phyloP scores from a whole-genome alignment of 805 yeast genomes.

The Candida golubevii region DNA sequence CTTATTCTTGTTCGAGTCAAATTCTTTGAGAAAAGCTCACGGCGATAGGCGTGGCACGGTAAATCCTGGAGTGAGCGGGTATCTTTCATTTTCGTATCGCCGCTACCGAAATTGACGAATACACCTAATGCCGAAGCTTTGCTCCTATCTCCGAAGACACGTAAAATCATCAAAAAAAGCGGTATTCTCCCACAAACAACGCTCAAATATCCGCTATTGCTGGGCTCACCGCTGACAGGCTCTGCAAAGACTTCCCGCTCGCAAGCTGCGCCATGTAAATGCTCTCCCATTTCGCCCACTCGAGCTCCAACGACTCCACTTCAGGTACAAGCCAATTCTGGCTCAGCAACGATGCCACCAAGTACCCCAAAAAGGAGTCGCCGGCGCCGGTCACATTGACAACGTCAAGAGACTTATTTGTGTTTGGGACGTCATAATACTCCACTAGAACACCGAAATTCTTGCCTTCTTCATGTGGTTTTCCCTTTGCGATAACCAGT shows the following conservation, averaged over 20 bases:
- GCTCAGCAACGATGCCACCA: slow-evolving; percentile 38
- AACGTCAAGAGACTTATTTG: slow-evolving; percentile 31
- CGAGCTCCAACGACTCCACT: slow-evolving; percentile 27
- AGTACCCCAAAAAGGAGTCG: slow-evolving; percentile 68
- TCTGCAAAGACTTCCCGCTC: slow-evolving; percentile 26
- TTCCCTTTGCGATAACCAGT: slow-evolving; percentile 21
- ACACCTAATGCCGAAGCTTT: too few relatives aligned
- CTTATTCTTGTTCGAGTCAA: too few relatives aligned
- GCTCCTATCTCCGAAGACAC: too few relatives aligned
- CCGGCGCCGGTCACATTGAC: slow-evolving; percentile 86
- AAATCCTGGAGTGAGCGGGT: too few relatives aligned
- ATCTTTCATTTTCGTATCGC: too few relatives aligned
- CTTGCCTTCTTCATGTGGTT: slow-evolving; percentile 12
- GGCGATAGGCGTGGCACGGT: too few relatives aligned
- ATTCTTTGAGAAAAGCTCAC: too few relatives aligned
- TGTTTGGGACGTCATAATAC: slow-evolving; percentile 47
- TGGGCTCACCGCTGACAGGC: slow-evolving; percentile 8
- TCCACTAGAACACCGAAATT: slow-evolving; percentile 56
- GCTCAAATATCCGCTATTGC: slow-evolving; percentile 1
- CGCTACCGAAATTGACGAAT: too few relatives aligned
- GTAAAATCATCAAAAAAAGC: too few relatives aligned
- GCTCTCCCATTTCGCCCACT: slow-evolving; percentile 35
- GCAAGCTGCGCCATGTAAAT: slow-evolving; percentile 37
- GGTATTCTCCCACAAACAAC: not conserved
- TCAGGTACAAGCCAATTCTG: slow-evolving; percentile 25